Base-by-base conservation (phyloP, 2,329 filamentous ascomycete genomes). In the Thielaviopsis euricoi region DNA sequence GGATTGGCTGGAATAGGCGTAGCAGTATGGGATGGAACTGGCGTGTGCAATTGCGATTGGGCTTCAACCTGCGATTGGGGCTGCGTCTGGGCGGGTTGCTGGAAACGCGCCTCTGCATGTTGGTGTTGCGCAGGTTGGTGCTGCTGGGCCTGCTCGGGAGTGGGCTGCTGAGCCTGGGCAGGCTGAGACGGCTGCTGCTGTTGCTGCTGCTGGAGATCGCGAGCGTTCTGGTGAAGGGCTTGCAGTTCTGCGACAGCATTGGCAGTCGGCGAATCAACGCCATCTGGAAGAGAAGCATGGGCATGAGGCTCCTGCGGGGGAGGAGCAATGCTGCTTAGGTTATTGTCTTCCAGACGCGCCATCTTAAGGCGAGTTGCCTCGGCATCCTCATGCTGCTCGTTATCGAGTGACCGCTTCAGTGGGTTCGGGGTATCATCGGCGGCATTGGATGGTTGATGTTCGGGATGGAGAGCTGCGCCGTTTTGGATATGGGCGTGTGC, bases 351-450 rank as follows among this genome's bases (percentile, higher is more conserved):
- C 21, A 60, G 43, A 13, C 59, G 56, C 53, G 59, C 56, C 23
- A 60, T 52, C 50, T 60, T 60, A 17, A 60, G 26, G 46, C 51
- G 21, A 21, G 56, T n/a, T 4, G 43, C 10, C 12, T 23, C 46
- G 46, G 55, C 33, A 22, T 60, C 52, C 37, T 58, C 59, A 49
- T 55, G 49, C n/a, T 56, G 43, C 29, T 56, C 43, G 9, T 9
- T 10, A 6, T 75, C 72, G 53, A 73, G 71, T 25, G 67, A 65
- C 58, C 73, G 66, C 66, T 75, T 75, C 58, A 73, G 67, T 55
- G 72, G 70, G 62, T 69, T 70, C 50, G 68, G 65, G 54, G 67
- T 51, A 21, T 23, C 61, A 65, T 66, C 48, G 65, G 65, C 48
- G 65, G 65, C 64, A 70, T 73, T 58, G 65, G 63, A 17, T 43